Base-by-base conservation (phyloP, 768 basidiomycete genomes). In the Trametes cinnabarina region DNA sequence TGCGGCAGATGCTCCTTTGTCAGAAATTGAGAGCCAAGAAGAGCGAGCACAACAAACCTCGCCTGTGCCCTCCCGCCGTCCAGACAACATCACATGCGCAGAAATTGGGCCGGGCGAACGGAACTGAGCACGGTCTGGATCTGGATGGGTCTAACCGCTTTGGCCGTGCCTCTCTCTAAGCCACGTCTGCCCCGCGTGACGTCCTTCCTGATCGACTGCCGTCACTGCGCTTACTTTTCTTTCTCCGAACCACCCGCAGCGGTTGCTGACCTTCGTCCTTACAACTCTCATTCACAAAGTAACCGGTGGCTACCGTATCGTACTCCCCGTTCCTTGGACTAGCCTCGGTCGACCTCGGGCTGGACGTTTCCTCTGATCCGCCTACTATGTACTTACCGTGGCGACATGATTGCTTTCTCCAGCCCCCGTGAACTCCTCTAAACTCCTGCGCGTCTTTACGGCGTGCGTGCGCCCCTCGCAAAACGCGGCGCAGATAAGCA, bases 401-500 rank as follows among this genome's bases (percentile, higher is more conserved):
- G 30, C 30, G 30, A 32, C 6, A 6, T 6, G 7, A 12, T 40
- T 37, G 25, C n/a, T 28, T 34, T 26, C 39, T 20, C 34, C 17
- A 12, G 19, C 41, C 20, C 47, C n/a, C n/a, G n/a, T n/a, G n/a
- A 12, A 22, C 17, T 19, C 9, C 19, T 35, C n/a, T 15, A 11
- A 11, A 28, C n/a, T n/a, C 40, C 14, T 19, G 20, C 23, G 22
- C 44, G 23, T 26, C 37, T 26, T 4, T 46, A 14, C 22, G 26
- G 37, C 35, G 20, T 22, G 19, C 17, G 54, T 44, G 14, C 28
- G 8, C 26, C 5, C 57, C 39, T 58, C 35, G 51, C 26, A 41
- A 50, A 50, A 52, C 51, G 57, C 51, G 35, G n/a, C 44, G 12
- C 46, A 51, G 57, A 59, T 59, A 53, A 59, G 58, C 51, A 47